Percentiles rank a stretch among this genome's conserved stretches.
Conservation (phyloP, 2,329 filamentous ascomycete genomes). For the Arthrobotrys iridis region DNA sequence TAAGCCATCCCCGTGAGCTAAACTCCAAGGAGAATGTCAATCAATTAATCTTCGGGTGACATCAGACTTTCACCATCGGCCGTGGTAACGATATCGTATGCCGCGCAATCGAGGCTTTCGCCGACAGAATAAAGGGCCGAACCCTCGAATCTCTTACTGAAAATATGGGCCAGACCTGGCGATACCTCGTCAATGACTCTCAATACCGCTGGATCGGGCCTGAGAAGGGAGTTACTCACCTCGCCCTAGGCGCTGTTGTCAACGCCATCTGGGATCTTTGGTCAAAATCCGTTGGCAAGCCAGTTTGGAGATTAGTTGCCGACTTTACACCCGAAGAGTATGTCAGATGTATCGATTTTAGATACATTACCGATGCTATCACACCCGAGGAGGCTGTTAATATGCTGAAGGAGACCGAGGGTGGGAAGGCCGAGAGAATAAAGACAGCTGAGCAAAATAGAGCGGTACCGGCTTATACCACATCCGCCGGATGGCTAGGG, state of each 20-base stretch:
- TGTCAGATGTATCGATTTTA: conserved; percentile 88
- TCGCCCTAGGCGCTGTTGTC: conserved; percentile 86
- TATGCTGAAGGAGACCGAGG: conserved; percentile 73
- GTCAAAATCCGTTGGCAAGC: conserved; percentile 86
- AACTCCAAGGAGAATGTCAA: not conserved
- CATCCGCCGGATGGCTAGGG: conserved; percentile 89
- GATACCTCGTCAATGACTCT: conserved; percentile 87
- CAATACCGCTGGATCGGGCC: conserved; percentile 94
- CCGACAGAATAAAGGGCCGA: conserved; percentile 77
- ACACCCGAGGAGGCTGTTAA: conserved; percentile 83
- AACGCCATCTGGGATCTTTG: conserved; percentile 97
- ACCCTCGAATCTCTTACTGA: conserved; percentile 79
- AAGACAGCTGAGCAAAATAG: conserved; percentile 76
- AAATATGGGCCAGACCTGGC: conserved; percentile 89
- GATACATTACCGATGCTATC: conserved; percentile 93
- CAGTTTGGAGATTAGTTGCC: conserved; percentile 87
- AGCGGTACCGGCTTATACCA: conserved; percentile 91
- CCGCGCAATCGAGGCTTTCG: conserved; percentile 80
- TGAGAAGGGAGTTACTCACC: conserved; percentile 92
- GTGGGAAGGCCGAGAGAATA: conserved; percentile 75
- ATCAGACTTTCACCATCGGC: conserved; percentile 78
- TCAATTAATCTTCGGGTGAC: not conserved
- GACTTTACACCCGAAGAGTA: conserved; percentile 91
- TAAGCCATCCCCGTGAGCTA: conserved; percentile 59
- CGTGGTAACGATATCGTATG: conserved; percentile 94